Evolutionary conservation across 306 rosid genomes (phyloP).

Genomic region (Phaseolus lunatus): DNA sequence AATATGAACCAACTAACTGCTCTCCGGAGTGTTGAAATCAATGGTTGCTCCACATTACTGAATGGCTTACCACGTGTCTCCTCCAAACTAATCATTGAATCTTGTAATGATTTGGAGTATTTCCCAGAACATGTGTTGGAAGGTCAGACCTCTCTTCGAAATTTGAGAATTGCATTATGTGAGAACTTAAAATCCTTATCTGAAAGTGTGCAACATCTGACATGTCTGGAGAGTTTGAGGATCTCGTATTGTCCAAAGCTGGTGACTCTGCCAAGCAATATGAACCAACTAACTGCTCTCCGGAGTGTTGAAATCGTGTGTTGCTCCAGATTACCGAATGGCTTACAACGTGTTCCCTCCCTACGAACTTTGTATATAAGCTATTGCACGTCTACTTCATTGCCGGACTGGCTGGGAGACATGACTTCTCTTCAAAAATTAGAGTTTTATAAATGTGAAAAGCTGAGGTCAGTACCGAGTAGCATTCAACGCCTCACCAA

Average conservation of each 20-base stretch:
- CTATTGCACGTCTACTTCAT: background rate
- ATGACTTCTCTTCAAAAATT: background rate
- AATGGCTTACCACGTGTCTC: background rate
- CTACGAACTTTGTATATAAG: background rate
- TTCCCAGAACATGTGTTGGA: too few relatives aligned
- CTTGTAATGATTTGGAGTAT: too few relatives aligned
- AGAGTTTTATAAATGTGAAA: rapidly evolving
- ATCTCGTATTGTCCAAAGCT: background rate
- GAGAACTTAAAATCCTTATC: background rate
- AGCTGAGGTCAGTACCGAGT: too few relatives aligned
- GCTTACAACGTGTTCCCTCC: constrained; percentile 26
- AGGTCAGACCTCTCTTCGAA: too few relatives aligned
- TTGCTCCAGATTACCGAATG: background rate
- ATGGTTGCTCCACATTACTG: background rate
- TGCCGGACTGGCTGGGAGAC: constrained; percentile 27
- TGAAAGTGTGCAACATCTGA: background rate
- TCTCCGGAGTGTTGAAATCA: background rate
- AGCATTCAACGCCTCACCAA: too few relatives aligned
- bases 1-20: constrained; percentile 24
- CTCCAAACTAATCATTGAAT: rapidly evolving
- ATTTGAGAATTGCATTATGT: rapidly evolving
- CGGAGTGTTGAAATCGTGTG: background rate
- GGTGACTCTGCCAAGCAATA: background rate
- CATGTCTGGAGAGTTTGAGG: background rate
- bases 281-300: constrained; percentile 27